Percentiles rank a stretch among this genome's conserved stretches.
phyloP scores from a whole-genome alignment of 2,329 filamentous ascomycete genomes.

The Colletotrichum truncatum region DNA sequence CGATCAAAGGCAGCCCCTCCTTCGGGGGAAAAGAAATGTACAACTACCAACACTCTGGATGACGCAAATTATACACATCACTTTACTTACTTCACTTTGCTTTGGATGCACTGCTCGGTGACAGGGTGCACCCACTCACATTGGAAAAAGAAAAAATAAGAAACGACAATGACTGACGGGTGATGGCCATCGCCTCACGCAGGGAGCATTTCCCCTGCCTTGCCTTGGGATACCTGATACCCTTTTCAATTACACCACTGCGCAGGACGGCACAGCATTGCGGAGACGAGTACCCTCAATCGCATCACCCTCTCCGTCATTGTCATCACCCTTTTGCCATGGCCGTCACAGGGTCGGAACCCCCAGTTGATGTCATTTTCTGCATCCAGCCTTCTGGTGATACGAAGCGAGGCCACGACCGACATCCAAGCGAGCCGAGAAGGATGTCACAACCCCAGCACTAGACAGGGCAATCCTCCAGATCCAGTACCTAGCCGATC shows the following conservation, averaged over 20 bases:
- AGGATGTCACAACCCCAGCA: constrained; percentile 4
- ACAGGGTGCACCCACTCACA: not conserved
- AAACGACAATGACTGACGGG: not conserved
- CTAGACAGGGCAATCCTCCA: constrained; percentile 1
- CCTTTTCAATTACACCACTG: not conserved
- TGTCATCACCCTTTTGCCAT: not conserved
- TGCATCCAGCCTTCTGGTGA: constrained; percentile 20
- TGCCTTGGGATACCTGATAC: not conserved
- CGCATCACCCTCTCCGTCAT: not conserved
- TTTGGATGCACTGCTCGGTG: constrained; percentile 11
- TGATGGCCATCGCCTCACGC: constrained; percentile 13
- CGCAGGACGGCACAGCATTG: not conserved
- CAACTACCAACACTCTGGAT: not conserved
- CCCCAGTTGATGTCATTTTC: constrained; percentile 25
- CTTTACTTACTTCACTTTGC: not conserved
- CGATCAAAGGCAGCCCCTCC: not conserved
- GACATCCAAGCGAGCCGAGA: constrained; percentile 11
- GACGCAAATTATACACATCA: not conserved
- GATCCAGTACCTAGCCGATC: constrained; percentile 3
- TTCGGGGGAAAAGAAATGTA: not conserved
- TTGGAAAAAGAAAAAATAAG: not conserved
- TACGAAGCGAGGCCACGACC: constrained; percentile 18
- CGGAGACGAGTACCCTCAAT: not conserved
- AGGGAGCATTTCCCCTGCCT: constrained; percentile 23
- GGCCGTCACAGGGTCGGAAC: not conserved